Evolutionary conservation across 306 rosid species (phyloP), one percentile per base, ranked within the genome.

Genomic region (Urtica urens): DNA sequence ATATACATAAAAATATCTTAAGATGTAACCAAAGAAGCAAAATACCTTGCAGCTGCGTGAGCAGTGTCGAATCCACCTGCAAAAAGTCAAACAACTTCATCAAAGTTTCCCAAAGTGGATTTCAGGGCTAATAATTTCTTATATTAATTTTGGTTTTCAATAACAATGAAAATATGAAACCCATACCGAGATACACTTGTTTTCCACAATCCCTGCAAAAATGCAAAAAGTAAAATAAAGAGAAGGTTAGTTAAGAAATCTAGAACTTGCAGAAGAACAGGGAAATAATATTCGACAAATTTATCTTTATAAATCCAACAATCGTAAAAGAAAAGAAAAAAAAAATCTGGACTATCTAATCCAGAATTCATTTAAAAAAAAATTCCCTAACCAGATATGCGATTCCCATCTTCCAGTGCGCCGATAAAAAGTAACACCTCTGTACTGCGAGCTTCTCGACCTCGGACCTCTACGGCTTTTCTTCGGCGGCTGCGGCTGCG

Each of bases 391-490:
- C 99, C 99, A 92, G 68, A 92, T 92, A 78, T 90, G 99, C 37
- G 99, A 90, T 71, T 90, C 99, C 99, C 99, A 90, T 82, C 99
- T 72, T 45, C 99, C 99, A n/a, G 99, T 90, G 57, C 99, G 84
- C 57, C 99, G 60, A 40, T 90, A 90, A 74, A 90, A 90, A 53
- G 99, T 90, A 64, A 90, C 99, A 3, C 99, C 99, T 75, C 99
- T 63, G 63, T 81, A 90, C 83, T 85, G 99, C 54, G 99, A 90
- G 64, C 99, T 90, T 50, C 99, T 75, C 27, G 99, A 90, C 85
- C 99, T 72, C 26, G 99, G 99, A 16, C 99, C 99, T 55, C 99
- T 75, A 62, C 99, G 53, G 70, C 93, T 85, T 73, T 92, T 92
- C 83, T 79, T 92, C 67, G 59, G 77, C 70, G 56, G 86, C 52